Base-by-base conservation (phyloP, 1,284 basidiomycete species). In the Puccinia coronata region DNA sequence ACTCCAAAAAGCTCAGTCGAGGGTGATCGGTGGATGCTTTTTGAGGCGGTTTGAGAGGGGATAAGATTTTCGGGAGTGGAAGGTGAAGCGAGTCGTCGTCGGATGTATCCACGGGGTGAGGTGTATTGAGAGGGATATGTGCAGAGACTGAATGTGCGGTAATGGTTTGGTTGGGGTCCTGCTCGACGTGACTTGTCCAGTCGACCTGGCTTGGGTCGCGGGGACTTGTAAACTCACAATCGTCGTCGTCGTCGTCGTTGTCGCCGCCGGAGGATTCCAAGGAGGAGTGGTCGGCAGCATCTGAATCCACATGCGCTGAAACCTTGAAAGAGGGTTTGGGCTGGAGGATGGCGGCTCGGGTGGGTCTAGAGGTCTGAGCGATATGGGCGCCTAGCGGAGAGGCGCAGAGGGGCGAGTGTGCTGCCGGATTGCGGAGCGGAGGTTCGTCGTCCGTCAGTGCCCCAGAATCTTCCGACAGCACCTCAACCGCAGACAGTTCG, bases 381-480 rank as follows among this genome's bases (percentile, higher is more conserved):
- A 23, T 5, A 53, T 53, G 51, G 9, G n/a, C 23, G 51, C 51
- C 18, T 16, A 23, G 51, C 51, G 18, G 9, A 53, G 51, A 53
- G 23, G 51, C 14, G 51, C n/a, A 31, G 72, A 36, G 36, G 18
- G 53, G 25, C 23, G 49, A 28, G 23, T 39, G 51, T 25, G 28
- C 18, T 4, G 72, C 28, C 34, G 51, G 28, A 28, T 23, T 8
- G 28, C 28, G 18, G 18, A 5, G 36, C 31, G 39, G 25, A 16
- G 59, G 74, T 55, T 76, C 74, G 34, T 76, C 74, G 59, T 63
- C 74, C 23, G 74, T 61, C 14, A 51, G 59, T 6, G 49, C 59
- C 16, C 63, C 63, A 25, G 61, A 67, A 43, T 53, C 53, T n/a
- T 73, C 71, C 20, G 71, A 73, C 6, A 73, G 20, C 14, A 53